Percentiles rank a stretch among this genome's conserved stretches.
Evolutionary conservation across 345 rosid species (phyloP).

Genomic region (Stellera chamaejasme): DNA sequence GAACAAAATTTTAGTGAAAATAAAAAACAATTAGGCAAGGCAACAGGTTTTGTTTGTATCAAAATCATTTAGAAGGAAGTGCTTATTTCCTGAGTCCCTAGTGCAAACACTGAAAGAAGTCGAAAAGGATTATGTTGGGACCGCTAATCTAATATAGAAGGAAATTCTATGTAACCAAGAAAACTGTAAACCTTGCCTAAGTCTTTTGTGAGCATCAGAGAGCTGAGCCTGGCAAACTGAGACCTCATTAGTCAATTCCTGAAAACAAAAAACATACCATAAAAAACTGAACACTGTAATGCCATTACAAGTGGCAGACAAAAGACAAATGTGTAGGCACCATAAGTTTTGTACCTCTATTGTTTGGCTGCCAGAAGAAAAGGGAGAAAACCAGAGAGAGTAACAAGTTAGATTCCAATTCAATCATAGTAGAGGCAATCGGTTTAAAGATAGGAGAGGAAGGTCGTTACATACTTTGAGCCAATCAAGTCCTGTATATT

Average conservation of each 20-base stretch:
- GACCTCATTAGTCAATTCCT: constrained; percentile 65
- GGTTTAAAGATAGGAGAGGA: constrained; percentile 7
- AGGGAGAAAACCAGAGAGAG: constrained; percentile 7
- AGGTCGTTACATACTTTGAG: constrained; percentile 38
- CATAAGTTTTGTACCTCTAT: constrained; percentile 44
- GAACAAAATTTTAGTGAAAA: too few species aligned
- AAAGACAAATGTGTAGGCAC: neutral
- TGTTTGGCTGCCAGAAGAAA: constrained; percentile 54
- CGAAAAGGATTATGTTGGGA: too few species aligned
- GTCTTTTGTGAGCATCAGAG: constrained; percentile 56
- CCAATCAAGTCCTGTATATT: constrained; percentile 76
- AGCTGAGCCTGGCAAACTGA: constrained; percentile 49
- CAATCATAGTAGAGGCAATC: constrained; percentile 5
- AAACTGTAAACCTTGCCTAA: constrained; percentile 45
- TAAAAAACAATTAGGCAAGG: too few species aligned
- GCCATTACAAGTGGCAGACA: constrained; percentile 7
- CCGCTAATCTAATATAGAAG: too few species aligned
- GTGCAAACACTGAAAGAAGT: too few species aligned
- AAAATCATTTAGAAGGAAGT: too few species aligned
- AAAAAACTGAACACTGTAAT: constrained; percentile 6
- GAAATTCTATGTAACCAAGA: too few species aligned
- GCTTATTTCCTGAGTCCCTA: too few species aligned
- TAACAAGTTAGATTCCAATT: constrained; percentile 18
- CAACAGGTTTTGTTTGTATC: too few species aligned
- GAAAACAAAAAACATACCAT: constrained; percentile 21